Evolutionary conservation across 306 rosid species (phyloP), one percentile per base, ranked within the genome.

Genomic region (Fagus crenata): DNA sequence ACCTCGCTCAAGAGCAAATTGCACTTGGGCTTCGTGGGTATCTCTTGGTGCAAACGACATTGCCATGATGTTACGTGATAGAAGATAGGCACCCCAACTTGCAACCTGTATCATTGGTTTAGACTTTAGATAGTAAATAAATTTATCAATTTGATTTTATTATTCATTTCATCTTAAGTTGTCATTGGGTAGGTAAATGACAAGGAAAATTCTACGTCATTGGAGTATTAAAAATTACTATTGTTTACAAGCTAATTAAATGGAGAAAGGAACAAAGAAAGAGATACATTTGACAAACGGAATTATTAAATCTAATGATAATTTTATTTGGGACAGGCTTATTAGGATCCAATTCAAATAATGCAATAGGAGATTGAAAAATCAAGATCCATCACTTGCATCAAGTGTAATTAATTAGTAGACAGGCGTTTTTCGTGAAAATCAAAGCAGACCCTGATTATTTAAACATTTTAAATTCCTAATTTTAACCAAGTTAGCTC

Each of bases 61-160:
- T 72, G 96, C 60, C 75, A 90, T 1, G 46, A 90, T 87, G 78
- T 84, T 77, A 56, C 90, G 86, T 2, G 90, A 86, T 60, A 90
- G 69, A 56, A 89, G 91, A 77, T 90, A 90, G 0, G 96, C 97
- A 74, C 96, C 97, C 97, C 93, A 92, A 75, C 96, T 90, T 6
- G 97, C 97, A n/a, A 92, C 96, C 97, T 92, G 73, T 75, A 60
- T 58, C 0, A 43, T 9, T 56, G 69, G 14, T 18, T 11, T 12
- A 60, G 6, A 1, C 28, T 22, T 22, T 60, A 9, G 5, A 32
- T 46, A 9, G 80, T 70, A 73, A 46, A 49, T 32, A 7, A 22
- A 49, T 46, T 54, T 39, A 59, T 63, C 68, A 75, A 60, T 69
- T 70, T 31, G 67, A 59, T 75, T 49, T 39, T 60, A 46, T 13